Evolutionary conservation across 106 monocot genomes (phyloP).

Genomic region (Allium cepa): DNA sequence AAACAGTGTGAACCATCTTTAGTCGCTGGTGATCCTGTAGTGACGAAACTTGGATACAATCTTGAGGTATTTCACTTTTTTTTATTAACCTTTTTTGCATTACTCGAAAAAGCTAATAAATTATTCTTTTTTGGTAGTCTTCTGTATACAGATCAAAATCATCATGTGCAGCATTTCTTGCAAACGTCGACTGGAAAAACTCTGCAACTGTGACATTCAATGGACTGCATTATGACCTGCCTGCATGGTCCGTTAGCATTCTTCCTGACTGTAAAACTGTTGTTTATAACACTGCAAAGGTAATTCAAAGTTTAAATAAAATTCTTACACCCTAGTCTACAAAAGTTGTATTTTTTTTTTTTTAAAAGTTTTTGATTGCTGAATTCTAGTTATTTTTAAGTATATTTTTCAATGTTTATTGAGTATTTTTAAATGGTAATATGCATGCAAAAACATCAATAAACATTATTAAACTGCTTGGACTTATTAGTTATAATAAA

Average conservation of each 20-base stretch:
- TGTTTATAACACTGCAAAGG: conserved; percentile 90
- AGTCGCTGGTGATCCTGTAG: conserved; percentile 62
- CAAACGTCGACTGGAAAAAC: conserved; percentile 50
- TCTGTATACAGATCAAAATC: conserved; percentile 61
- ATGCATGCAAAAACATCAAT: neutral
- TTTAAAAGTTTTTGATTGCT: neutral
- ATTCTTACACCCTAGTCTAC: neutral
- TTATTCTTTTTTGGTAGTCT: conserved; percentile 23
- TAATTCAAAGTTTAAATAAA: conserved; percentile 7
- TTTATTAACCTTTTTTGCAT: neutral
- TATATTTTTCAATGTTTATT: neutral
- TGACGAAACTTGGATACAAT: conserved; percentile 52
- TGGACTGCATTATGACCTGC: conserved; percentile 77
- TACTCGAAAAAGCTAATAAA: no score
- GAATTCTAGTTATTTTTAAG: neutral
- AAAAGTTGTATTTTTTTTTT: neutral
- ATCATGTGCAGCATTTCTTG: conserved; percentile 89
- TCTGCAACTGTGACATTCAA: conserved; percentile 67
- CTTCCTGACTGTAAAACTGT: conserved; percentile 89
- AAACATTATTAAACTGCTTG: neutral
- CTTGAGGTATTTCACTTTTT: conserved; percentile 46
- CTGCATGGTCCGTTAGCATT: conserved; percentile 96
- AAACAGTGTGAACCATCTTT: conserved; percentile 81
- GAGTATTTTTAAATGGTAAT: no score
- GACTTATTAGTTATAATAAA: neutral